Percentiles rank a stretch among this genome's conserved stretches.
Conservation (phyloP, 345 rosid genomes). For the Eucalyptus pauciflora region DNA sequence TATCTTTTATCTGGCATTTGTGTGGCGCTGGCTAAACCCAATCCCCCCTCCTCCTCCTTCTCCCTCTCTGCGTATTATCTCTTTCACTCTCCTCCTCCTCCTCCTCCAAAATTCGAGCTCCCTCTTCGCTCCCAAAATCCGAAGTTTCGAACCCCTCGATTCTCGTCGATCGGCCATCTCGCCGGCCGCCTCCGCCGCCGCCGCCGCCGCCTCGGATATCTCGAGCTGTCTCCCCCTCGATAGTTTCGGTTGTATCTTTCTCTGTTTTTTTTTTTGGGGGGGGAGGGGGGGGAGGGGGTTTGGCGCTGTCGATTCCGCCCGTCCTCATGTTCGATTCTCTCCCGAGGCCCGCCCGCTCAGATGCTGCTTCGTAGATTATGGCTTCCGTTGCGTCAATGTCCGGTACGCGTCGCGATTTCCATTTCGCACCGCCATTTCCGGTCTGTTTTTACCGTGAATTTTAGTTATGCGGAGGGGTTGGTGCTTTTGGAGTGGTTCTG, state of each 20-base stretch:
- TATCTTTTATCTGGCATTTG: background rate
- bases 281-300: background rate
- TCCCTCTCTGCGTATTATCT: background rate
- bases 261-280: background rate
- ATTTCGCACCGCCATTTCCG: background rate
- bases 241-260: background rate
- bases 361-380: conserved; percentile 42
- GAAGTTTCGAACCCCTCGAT: background rate
- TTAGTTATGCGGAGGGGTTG: background rate
- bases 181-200: background rate
- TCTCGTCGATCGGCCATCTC: background rate
- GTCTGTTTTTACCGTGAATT: background rate
- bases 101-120: background rate
- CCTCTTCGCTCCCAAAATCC: background rate
- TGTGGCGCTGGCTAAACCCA: background rate
- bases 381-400: conserved; percentile 74
- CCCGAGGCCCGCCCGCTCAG: conserved; percentile 29
- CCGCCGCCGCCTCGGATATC: background rate
- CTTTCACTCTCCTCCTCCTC: background rate
- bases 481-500: background rate
- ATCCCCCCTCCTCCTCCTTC: background rate
- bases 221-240: background rate
- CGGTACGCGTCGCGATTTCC: conserved; percentile 18
- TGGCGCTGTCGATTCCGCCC: background rate
- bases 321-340: background rate